Evolutionary conservation across 805 yeast genomes (phyloP).

Genomic region (Lipomyces orientalis): DNA sequence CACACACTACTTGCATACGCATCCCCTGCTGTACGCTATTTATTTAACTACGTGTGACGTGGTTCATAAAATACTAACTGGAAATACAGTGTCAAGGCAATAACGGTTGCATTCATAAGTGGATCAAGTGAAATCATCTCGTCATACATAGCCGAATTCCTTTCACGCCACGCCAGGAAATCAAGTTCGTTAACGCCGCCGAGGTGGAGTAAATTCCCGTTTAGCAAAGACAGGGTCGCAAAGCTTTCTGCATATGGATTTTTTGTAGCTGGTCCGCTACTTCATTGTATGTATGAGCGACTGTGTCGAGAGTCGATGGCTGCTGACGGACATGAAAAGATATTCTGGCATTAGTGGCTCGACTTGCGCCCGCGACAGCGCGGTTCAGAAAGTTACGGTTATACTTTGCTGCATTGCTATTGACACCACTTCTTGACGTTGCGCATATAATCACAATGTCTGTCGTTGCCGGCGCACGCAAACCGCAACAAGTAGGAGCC

Average conservation of each 20-base stretch:
- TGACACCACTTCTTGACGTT: conserved; percentile 12
- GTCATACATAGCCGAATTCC: conserved; percentile 12
- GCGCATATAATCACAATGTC: conserved; percentile 19
- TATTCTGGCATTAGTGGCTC: conserved; percentile 6
- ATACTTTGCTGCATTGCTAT: conserved; percentile 9
- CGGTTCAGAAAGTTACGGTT: conserved; percentile 9
- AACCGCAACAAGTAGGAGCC: conserved; percentile 10
- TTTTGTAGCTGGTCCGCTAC: conserved; percentile 21
- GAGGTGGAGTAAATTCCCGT: conserved; percentile 12
- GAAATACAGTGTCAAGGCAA: conserved; percentile 8
- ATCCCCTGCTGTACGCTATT: conserved; percentile 10
- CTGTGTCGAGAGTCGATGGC: not conserved
- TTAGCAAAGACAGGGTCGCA: not conserved
- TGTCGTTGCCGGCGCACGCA: conserved; percentile 19
- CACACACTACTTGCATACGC: not conserved
- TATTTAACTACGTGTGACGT: not conserved
- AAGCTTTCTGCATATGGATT: conserved; percentile 17
- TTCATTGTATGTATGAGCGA: conserved; percentile 15
- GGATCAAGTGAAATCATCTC: conserved; percentile 18
- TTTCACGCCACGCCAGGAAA: conserved; percentile 1
- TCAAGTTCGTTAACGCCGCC: not conserved
- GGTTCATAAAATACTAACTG: not conserved
- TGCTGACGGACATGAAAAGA: not conserved
- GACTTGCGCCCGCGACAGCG: conserved; percentile 9
- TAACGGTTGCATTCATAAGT: conserved; percentile 8